Base-by-base conservation (phyloP, 257 asterid genomes). In the Solanum chilense region DNA sequence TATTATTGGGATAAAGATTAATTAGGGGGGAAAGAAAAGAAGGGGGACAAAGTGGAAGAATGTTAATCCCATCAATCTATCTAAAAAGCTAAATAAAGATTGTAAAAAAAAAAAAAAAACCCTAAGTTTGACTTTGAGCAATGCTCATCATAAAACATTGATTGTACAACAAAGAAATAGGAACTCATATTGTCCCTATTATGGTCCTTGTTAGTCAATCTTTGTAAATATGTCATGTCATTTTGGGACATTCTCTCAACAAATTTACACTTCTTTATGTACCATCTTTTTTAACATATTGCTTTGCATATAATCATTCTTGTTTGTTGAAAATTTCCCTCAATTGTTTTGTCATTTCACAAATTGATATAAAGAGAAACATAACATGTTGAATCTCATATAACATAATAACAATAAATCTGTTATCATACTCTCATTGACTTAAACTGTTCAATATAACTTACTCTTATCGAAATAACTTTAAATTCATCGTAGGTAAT, bases 1-100 rank as follows among this genome's bases (percentile, higher is more conserved):
- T 62, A 12, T 5, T 2, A 12, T 62, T 62, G 3, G 12, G 31
- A n/a, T 2, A 62, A 11, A 11, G 7, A 62, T 66, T 52, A 82
- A 56, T 31, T 71, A 75, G 85, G 74, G 23, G 82, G 86, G 74
- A 85, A 20, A 15, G 82, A 87, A 39, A 33, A 47, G 35, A 20
- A 62, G 81, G 93, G 96, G 91, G 96, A 93, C 96, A 95, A 93
- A 94, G 94, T 93, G 98, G 93, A 91, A 89, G 98, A 93, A 95
- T 93, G 94, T 93, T 94, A 86, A 89, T 93, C 88, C 92, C 92
- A 94, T 93, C 95, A 90, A 81, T 87, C 86, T 88, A 92, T 88
- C 84, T 88, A 92, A 92, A 91, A 18, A 90, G 85, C 84, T 27
- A 81, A 88, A 87, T 86, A 90, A 84, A 84, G 86, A 66, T 52